These are phyloP conservation scores for Phaffia rhodozyma DNA, from an alignment of 1,284 basidiomycete genomes.

Conservation along the genomic window DNA sequence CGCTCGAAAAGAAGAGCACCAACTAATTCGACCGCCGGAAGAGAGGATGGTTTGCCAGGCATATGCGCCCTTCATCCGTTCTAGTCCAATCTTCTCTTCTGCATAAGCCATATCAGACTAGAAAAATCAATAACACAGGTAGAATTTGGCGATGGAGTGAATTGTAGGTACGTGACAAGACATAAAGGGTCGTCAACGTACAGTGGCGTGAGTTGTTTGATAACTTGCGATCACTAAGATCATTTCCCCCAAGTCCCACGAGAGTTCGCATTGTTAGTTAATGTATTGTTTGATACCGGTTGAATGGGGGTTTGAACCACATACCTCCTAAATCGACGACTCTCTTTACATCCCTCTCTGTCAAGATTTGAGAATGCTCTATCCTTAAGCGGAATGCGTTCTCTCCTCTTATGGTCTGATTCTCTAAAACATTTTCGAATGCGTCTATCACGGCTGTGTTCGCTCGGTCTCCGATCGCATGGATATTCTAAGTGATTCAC, in stretches of 20 bases:
- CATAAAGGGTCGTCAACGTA: constrained; percentile 33
- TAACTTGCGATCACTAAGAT: constrained; percentile 73
- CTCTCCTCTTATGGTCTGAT: constrained; percentile 22
- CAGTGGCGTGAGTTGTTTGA: constrained; percentile 77
- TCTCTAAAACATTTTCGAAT: constrained; percentile 51
- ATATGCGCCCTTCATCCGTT: constrained; percentile 73
- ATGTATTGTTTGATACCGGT: background rate
- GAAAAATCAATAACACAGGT: background rate
- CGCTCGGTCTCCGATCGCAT: constrained; percentile 83
- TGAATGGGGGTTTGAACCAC: constrained; percentile 21
- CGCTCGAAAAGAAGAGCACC: background rate
- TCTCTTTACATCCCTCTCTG: constrained; percentile 52
- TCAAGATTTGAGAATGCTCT: constrained; percentile 85
- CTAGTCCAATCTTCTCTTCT: constrained; percentile 60
- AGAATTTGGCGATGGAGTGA: background rate
- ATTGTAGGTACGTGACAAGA: background rate
- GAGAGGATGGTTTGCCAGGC: constrained; percentile 66
- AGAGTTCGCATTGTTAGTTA: background rate
- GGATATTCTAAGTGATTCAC: constrained; percentile 50
- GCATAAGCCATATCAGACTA: constrained; percentile 79
- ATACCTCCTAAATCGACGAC: constrained; percentile 58
- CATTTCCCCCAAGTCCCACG: background rate
- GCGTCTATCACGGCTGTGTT: constrained; percentile 70
- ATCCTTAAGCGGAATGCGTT: constrained; percentile 50
- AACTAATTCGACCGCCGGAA: constrained; percentile 36